Evolutionary conservation across 2,329 filamentous ascomycete genomes (phyloP), one percentile per base, ranked within the genome.

Genomic region (Botrytis cinerea): DNA sequence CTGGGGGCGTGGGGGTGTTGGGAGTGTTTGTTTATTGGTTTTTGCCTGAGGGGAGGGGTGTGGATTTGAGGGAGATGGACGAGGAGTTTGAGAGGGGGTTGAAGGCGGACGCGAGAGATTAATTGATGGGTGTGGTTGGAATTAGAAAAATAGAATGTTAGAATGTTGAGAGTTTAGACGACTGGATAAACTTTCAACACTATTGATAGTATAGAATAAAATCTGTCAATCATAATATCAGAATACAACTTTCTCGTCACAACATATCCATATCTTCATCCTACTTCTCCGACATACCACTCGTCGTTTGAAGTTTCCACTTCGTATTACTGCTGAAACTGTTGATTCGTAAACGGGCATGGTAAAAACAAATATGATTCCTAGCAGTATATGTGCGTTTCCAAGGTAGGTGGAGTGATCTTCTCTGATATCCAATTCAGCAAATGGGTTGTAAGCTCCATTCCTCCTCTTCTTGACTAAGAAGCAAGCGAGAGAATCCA

Each of bases 1-100:
- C 77, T 6, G 81, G 79, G 7, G 72, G 68, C 1, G 72, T 75
- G 20, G 72, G 69, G 4, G 57, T 70, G 12, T 28, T 74, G 25
- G 74, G 73, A 10, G 32, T 25, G 10, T 1, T 3, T 20, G 40
- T 71, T 35, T 71, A 71, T 45, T 54, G 60, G 60, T 45, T 57
- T 40, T 71, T 66, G 20, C 38, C 60, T 0, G 70, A 71, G 46
- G 70, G 70, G 38, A 71, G n/a, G n/a, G 70, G 14, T 7, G 38
- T 59, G 3, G 70, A 71, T 64, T 46, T 71, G 70, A 48, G n/a
- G 38, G 60, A 12, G 4, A 45, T 71, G 70, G 70, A 71, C 32
- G 43, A 43, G 69, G 51, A 57, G 35, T 71, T 54, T 64, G 69
- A 71, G 69, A 71, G 69, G 69, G 60, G 46, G 10, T 46, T 66